Conservation (phyloP, 2,329 filamentous ascomycete genomes). For the Trichoderma sp. region DNA sequence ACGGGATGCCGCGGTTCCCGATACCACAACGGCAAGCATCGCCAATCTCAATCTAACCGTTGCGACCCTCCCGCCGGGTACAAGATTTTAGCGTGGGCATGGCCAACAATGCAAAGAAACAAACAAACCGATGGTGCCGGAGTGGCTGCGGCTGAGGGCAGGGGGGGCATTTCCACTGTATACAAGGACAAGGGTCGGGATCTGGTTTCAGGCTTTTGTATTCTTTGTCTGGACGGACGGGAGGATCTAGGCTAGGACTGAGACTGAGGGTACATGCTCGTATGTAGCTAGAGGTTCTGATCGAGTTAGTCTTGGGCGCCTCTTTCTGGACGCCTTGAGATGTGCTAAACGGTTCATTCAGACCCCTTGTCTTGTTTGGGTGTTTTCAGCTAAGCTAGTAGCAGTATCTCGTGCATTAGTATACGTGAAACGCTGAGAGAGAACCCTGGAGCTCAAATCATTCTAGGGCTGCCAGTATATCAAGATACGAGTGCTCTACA, state of each 20-base stretch:
- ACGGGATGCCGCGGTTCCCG: not conserved
- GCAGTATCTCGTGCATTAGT: too few relatives aligned
- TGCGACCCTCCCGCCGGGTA: not conserved
- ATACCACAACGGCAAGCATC: not conserved
- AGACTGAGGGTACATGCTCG: not conserved
- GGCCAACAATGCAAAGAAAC: not conserved
- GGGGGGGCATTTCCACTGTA: constrained; percentile 1
- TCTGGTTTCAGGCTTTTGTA: not conserved
- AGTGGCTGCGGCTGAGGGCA: constrained; percentile 16
- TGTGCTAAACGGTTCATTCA: not conserved
- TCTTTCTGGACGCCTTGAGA: not conserved
- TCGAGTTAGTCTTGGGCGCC: not conserved
- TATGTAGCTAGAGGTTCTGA: too few relatives aligned
- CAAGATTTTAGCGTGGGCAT: not conserved
- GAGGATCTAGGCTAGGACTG: not conserved
- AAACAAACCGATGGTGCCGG: not conserved
- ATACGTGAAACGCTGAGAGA: not conserved
- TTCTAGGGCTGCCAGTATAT: not conserved
- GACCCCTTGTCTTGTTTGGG: not conserved
- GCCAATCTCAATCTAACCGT: constrained; percentile 3
- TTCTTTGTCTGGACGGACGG: not conserved
- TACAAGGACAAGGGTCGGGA: not conserved
- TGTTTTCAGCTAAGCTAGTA: not conserved
- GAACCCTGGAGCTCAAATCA: not conserved
- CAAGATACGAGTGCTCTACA: too few relatives aligned